phyloP scores from a whole-genome alignment of 2,329 filamentous ascomycete genomes.

The Huntiella savannae region DNA sequence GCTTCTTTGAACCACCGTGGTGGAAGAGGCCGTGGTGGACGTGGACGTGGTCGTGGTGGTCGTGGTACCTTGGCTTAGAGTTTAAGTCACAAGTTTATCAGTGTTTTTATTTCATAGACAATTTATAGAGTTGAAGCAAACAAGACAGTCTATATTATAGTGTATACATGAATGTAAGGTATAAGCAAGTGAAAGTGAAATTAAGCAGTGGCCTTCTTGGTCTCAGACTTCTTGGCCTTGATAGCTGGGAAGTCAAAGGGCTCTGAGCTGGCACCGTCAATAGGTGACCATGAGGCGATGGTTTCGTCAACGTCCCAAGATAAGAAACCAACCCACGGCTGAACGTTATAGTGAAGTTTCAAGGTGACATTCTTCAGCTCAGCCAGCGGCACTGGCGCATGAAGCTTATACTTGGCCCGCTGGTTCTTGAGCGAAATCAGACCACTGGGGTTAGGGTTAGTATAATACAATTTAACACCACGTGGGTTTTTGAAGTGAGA shows the following conservation, averaged over 20 bases:
- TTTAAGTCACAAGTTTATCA: too few relatives aligned
- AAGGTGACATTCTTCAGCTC: slow-evolving; percentile 55
- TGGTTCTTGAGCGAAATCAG: slow-evolving; percentile 64
- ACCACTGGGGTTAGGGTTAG: slow-evolving; percentile 29
- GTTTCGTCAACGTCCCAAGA: slow-evolving; percentile 52
- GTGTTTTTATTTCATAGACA: too few relatives aligned
- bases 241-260: slow-evolving; percentile 45
- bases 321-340: slow-evolving; percentile 84
- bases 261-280: slow-evolving; percentile 46
- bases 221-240: slow-evolving; percentile 32
- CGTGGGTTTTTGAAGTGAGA: too few relatives aligned
- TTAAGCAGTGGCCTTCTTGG: not conserved
- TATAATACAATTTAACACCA: not conserved
- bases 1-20: slow-evolving; percentile 30
- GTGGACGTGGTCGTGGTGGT: slow-evolving; percentile 19
- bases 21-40: slow-evolving; percentile 21
- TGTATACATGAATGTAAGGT: too few relatives aligned
- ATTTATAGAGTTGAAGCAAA: too few relatives aligned
- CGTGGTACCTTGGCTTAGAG: not conserved
- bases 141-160: too few relatives aligned
- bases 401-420: slow-evolving; percentile 92
- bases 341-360: slow-evolving; percentile 83
- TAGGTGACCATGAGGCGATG: slow-evolving; percentile 42
- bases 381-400: slow-evolving; percentile 66
- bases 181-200: too few relatives aligned